A percentile compares a stretch with the other conserved stretches of the same genome.
These are phyloP conservation scores for Hyaloscypha hepaticicola DNA, from an alignment of 495 filamentous ascomycete species.

Conservation along the genomic window DNA sequence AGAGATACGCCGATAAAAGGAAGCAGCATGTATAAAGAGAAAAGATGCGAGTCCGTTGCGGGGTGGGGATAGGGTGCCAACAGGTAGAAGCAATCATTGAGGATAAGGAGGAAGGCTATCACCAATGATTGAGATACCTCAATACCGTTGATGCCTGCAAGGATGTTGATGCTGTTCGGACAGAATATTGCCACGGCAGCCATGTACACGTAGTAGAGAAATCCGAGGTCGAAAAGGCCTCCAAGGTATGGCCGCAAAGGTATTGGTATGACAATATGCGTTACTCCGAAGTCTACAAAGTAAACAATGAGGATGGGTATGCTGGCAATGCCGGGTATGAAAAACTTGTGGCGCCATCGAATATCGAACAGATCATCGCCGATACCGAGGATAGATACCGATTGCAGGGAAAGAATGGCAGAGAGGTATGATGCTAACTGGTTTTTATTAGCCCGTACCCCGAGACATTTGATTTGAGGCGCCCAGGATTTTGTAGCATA, in stretches of 20 bases:
- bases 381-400: conserved; percentile 84
- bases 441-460: neutral
- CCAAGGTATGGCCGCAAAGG: conserved; percentile 77
- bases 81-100: conserved; percentile 82
- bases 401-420: conserved; percentile 86
- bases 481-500: too few relatives aligned
- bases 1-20: conserved; percentile 91
- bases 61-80: conserved; percentile 83
- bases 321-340: conserved; percentile 91
- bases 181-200: conserved; percentile 91
- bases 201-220: conserved; percentile 96
- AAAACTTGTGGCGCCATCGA: conserved; percentile 96
- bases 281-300: conserved; percentile 97
- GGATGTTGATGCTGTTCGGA: conserved; percentile 98
- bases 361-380: conserved; percentile 98
- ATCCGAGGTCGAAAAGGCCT: conserved; percentile 80
- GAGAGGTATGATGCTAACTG: conserved; percentile 95
- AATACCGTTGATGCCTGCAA: conserved; percentile 96
- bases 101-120: conserved; percentile 76
- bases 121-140: conserved; percentile 93
- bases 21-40: conserved; percentile 90
- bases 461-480: neutral
- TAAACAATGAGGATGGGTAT: conserved; percentile 96
- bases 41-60: conserved; percentile 91
- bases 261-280: conserved; percentile 85